Conservation (phyloP, 2,329 filamentous ascomycete species). For the Fusarium domesticum region DNA sequence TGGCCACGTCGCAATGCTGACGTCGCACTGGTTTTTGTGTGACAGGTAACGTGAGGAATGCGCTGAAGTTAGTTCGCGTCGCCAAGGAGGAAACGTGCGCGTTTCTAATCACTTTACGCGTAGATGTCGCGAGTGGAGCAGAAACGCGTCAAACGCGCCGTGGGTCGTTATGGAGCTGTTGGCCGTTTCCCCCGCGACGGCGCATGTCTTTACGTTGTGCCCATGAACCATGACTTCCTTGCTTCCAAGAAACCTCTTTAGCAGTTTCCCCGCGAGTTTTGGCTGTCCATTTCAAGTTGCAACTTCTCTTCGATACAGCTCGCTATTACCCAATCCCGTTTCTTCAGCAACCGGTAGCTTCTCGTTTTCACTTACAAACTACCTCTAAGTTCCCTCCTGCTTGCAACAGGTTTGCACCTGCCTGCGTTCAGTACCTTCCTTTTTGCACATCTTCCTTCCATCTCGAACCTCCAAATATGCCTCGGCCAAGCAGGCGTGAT, state of each 20-base stretch:
- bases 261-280: constrained; percentile 8
- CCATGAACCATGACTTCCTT: constrained; percentile 1
- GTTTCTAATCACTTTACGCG: constrained; percentile 15
- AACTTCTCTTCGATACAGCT: background rate
- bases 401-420: too few species aligned
- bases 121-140: background rate
- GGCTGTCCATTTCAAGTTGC: constrained; percentile 1
- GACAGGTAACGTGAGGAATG: too few species aligned
- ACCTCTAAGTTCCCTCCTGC: too few species aligned
- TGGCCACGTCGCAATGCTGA: background rate
- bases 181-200: constrained; percentile 21
- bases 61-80: too few species aligned
- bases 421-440: too few species aligned
- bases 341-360: too few species aligned
- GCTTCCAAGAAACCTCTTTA: constrained; percentile 10
- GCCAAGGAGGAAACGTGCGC: too few species aligned
- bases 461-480: constrained; percentile 14
- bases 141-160: constrained; percentile 6
- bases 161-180: background rate
- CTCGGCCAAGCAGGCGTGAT: constrained; percentile 28
- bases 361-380: too few species aligned
- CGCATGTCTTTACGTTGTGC: constrained; percentile 6
- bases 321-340: background rate
- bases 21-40: background rate
- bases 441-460: constrained; percentile 4